Evolutionary conservation across 345 rosid genomes (phyloP).

Genomic region (Arabis hirsuta): DNA sequence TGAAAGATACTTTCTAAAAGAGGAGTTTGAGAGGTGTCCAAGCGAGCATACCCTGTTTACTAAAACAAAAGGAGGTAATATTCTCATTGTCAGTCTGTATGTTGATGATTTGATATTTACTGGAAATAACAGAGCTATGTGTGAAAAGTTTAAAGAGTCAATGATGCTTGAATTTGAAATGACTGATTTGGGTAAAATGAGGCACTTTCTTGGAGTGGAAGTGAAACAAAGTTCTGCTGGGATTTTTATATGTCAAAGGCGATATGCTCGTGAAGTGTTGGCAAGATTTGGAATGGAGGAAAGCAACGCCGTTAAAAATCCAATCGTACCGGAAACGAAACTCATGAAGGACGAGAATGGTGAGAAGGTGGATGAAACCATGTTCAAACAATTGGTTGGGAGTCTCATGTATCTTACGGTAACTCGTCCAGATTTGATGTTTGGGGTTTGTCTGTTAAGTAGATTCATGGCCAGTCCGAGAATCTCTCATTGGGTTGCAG

Average conservation of each 20-base stretch:
- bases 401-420: not conserved
- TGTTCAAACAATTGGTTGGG: not conserved
- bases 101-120: not conserved
- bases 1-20: not conserved
- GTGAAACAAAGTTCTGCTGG: not conserved
- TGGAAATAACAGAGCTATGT: not conserved
- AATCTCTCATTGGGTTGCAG: not conserved
- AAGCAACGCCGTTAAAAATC: not conserved
- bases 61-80: not conserved
- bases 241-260: not conserved
- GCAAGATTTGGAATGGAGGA: not conserved
- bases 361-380: not conserved
- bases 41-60: not conserved
- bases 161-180: not conserved
- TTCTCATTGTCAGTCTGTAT: not conserved
- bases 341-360: not conserved
- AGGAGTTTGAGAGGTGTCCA: not conserved
- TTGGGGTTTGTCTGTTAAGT: not conserved
- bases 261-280: not conserved
- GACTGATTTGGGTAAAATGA: too few species aligned
- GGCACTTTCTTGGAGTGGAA: not conserved
- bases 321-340: not conserved
- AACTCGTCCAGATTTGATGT: not conserved
- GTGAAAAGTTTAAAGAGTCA: not conserved
- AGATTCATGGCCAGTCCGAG: not conserved